phyloP scores from a whole-genome alignment of 2,329 filamentous ascomycete genomes.

The Sporothrix pallida region DNA sequence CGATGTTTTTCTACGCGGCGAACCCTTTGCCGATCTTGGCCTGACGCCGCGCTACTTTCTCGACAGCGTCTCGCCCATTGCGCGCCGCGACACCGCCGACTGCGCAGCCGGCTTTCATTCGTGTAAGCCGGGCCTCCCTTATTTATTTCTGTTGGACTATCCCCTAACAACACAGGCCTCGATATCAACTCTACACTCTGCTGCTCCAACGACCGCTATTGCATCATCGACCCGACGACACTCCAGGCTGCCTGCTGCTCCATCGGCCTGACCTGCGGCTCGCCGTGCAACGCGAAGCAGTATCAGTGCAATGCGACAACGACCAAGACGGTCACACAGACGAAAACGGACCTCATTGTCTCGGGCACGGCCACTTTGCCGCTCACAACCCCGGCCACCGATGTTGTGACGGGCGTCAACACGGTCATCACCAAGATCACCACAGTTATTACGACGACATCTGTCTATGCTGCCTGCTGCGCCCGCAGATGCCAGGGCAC shows the following conservation, averaged over 20 bases:
- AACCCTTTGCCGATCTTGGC: constrained; percentile 6
- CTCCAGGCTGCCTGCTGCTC: constrained; percentile 43
- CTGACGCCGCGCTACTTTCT: constrained; percentile 31
- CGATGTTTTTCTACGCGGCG: background rate
- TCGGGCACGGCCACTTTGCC: constrained; percentile 9
- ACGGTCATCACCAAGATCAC: constrained; percentile 39
- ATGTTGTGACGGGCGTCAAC: constrained; percentile 32
- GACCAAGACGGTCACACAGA: constrained; percentile 42
- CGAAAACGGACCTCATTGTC: background rate
- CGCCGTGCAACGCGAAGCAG: constrained; percentile 41
- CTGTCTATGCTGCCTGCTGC: constrained; percentile 48
- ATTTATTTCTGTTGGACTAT: no score
- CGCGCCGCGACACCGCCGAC: constrained; percentile 30
- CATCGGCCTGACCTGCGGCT: constrained; percentile 43
- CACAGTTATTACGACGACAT: constrained; percentile 40
- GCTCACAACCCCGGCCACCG: constrained; percentile 29
- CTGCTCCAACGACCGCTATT: constrained; percentile 43
- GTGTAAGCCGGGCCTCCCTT: constrained; percentile 28
- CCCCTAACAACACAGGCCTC: constrained; percentile 35
- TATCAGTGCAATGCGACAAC: constrained; percentile 44
- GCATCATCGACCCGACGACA: constrained; percentile 42
- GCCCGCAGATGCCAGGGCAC: constrained; percentile 49
- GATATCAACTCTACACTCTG: constrained; percentile 42
- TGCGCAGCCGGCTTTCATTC: constrained; percentile 37
- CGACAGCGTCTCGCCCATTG: constrained; percentile 20